Conservation (phyloP, 345 rosid species). For the Euphorbia tirucalli region DNA sequence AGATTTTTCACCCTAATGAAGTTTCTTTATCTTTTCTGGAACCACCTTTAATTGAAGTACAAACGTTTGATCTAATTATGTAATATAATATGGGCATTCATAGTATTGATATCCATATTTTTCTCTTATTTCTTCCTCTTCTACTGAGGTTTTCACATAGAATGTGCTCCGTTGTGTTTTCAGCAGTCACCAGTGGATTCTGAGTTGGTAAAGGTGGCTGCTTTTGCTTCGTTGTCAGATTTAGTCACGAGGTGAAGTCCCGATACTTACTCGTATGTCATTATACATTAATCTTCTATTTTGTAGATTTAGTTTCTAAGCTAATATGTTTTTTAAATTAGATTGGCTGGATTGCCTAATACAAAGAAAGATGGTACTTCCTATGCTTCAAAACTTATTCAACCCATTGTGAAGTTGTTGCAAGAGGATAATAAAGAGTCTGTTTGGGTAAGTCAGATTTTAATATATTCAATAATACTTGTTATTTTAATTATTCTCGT, state of each 20-base stretch:
- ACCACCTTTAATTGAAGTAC: background rate
- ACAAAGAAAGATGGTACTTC: constrained; percentile 64
- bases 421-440: constrained; percentile 61
- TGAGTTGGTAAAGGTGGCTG: constrained; percentile 77
- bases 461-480: background rate
- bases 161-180: constrained; percentile 18
- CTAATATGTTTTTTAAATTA: constrained; percentile 30
- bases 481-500: background rate
- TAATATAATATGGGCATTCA: background rate
- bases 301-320: background rate
- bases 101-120: background rate
- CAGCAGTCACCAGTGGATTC: constrained; percentile 59
- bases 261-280: background rate
- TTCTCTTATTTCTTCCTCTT: background rate
- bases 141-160: background rate
- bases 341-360: constrained; percentile 69
- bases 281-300: background rate
- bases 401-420: constrained; percentile 66
- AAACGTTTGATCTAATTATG: background rate
- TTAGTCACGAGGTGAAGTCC: constrained; percentile 58
- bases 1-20: background rate
- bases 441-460: constrained; percentile 51
- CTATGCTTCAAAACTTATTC: constrained; percentile 56
- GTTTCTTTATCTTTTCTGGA: background rate
- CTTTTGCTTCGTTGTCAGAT: constrained; percentile 63